Base-by-base conservation (phyloP, 345 rosid genomes). In the Arabidopsis arenosa region DNA sequence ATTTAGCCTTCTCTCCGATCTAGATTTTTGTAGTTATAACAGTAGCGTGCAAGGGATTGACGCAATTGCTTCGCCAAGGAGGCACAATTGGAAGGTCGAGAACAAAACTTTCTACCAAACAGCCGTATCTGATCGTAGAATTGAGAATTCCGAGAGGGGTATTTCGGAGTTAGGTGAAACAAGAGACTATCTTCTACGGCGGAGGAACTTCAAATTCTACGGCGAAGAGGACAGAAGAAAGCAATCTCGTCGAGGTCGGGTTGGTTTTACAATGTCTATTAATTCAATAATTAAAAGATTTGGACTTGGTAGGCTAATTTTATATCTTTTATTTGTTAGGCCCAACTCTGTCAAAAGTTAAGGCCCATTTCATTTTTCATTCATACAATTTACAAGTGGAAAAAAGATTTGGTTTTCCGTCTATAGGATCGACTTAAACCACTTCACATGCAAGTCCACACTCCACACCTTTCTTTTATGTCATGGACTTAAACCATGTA, bases 141-240 rank as follows among this genome's bases (percentile, higher is more conserved):
- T 49, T 17, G 17, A 68, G 18, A 60, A 0, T 49, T 37, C 44
- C 17, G 55, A 33, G 4, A 26, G 11, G 1, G 28, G 4, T 18
- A 3, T 9, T 9, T 11, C n/a, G 56, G 64, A 15, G 60, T 35
- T 21, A 7, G 15, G 47, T 52, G 63, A 58, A 49, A 68, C 32
- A 43, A 28, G 39, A 41, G 68, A 5, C 45, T 52, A 44, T 53
- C 48, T 14, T 51, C 28, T 2, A 68, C 74, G 79, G 23, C 73
- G 68, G 61, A 23, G 79, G 55, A 68, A 54, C 45, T 53, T 61
- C 11, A 28, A 67, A 59, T 47, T 36, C 73, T 18, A 66, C 61
- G 78, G 47, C 40, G 8, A 8, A 5, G 36, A 53, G 0, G 8
- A 53, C 56, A 6, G 14, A 52, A 32, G 47, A 55, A 52, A 54